Percentiles rank a stretch among this genome's conserved stretches.
Conservation (phyloP, 192 early-diverging fungal species). For the Backusella tuberculispora region DNA sequence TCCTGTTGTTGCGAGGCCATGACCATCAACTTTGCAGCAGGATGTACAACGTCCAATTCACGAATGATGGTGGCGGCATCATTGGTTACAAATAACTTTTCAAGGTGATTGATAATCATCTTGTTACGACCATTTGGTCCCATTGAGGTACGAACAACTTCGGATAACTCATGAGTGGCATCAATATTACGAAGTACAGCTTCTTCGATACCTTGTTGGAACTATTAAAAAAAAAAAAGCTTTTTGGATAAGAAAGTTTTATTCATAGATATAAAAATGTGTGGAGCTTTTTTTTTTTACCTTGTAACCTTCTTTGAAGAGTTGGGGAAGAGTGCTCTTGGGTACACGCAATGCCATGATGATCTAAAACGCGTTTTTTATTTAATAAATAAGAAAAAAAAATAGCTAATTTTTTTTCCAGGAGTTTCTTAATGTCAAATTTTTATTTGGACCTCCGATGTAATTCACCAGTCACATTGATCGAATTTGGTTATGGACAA, state of each 20-base stretch:
- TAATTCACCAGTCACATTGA: neutral
- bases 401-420: neutral
- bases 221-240: conserved; percentile 61
- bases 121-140: conserved; percentile 99
- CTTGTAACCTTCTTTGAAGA: conserved; percentile 97
- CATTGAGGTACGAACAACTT: conserved; percentile 92
- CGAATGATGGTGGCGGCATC: conserved; percentile 99
- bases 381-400: neutral
- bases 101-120: conserved; percentile 98
- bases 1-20: conserved; percentile 98
- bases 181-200: conserved; percentile 94
- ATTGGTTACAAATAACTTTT: conserved; percentile 97
- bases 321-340: conserved; percentile 77
- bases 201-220: conserved; percentile 95
- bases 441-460: neutral
- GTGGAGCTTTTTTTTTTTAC: conserved; percentile 42
- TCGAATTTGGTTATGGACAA: no score
- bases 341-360: conserved; percentile 92
- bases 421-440: neutral
- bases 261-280: neutral
- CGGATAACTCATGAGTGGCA: conserved; percentile 91
- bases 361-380: conserved; percentile 12
- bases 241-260: neutral
- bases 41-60: conserved; percentile 97
- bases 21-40: conserved; percentile 94